Evolutionary conservation across 768 basidiomycete genomes (phyloP), one percentile per base, ranked within the genome.

Genomic region (Termitomyces bulborhizus): DNA sequence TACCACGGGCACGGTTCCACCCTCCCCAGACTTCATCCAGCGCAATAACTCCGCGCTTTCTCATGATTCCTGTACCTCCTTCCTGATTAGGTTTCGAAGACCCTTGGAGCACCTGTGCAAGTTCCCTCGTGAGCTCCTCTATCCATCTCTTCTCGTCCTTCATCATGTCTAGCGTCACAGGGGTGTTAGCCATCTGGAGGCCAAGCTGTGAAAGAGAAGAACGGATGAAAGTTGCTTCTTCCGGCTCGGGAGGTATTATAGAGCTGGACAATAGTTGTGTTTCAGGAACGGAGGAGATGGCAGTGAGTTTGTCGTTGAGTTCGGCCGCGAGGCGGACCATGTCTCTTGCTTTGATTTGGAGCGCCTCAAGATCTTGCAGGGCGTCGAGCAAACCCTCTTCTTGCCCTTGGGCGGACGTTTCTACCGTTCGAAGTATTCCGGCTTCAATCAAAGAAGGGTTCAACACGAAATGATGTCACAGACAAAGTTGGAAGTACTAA

Each of bases 11-110:
- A 55, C 94, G 84, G 65, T 95, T 96, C 94, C 94, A 97, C 1
- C 88, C 84, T 27, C 91, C 91, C 94, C 94, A 98, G 0, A 89
- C 89, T 69, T 96, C 94, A 65, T 98, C 94, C 27, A 97, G 70
- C 0, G 87, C 90, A 39, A 97, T 79, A 34, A 96, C 80, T 1
- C 91, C 93, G 29, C 91, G 80, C 3, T 79, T 76, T 54, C 78
- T 77, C 90, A 95, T 91, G 63, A 95, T 76, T 1, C 90, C 88
- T 15, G 41, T 59, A n/a, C 49, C 88, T 16, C 46, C 62, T n/a
- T 58, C 63, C n/a, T 55, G 60, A 18, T 45, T 50, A 12, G 60
- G 72, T 11, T 31, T 21, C 1, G 29, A 24, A 41, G 69, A 59
- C 18, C 75, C 75, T 54, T 78, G 84, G 6, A 99, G 75, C 4